Evolutionary conservation across 139 green algal genomes (phyloP).

Genomic region (Zygnema circumcarinatum): DNA sequence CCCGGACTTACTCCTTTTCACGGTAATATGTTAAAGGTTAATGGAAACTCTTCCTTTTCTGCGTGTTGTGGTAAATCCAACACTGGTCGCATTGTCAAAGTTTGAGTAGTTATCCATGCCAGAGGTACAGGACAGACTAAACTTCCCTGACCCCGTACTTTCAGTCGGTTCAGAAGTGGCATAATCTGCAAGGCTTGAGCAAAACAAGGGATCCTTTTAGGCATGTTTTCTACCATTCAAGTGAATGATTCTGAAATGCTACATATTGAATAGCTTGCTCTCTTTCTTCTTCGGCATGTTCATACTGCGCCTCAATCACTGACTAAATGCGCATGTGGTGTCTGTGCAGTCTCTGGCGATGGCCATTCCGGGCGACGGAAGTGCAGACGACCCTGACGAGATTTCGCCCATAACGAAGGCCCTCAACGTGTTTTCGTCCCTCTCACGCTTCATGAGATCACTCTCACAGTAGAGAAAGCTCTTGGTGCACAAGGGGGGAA

Average conservation of each 20-base stretch:
- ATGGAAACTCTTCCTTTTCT: background rate
- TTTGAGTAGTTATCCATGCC: background rate
- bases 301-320: too few species aligned
- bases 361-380: background rate
- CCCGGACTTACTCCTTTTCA: background rate
- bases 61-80: background rate
- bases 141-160: background rate
- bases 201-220: too few species aligned
- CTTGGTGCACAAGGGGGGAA: too few species aligned
- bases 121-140: background rate
- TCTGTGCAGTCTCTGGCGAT: background rate
- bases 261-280: too few species aligned
- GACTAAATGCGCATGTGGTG: constrained; percentile 1
- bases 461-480: constrained; percentile 37
- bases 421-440: constrained; percentile 10
- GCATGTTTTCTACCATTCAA: too few species aligned
- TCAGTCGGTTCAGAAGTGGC: background rate
- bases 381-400: background rate
- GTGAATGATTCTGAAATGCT: too few species aligned
- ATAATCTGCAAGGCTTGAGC: too few species aligned
- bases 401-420: background rate
- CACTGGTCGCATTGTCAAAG: background rate
- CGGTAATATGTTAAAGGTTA: background rate
- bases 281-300: too few species aligned
- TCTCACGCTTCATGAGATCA: constrained; percentile 40